These are phyloP conservation scores for Lactarius quietus DNA, from an alignment of 768 basidiomycete species.

Conservation along the genomic window DNA sequence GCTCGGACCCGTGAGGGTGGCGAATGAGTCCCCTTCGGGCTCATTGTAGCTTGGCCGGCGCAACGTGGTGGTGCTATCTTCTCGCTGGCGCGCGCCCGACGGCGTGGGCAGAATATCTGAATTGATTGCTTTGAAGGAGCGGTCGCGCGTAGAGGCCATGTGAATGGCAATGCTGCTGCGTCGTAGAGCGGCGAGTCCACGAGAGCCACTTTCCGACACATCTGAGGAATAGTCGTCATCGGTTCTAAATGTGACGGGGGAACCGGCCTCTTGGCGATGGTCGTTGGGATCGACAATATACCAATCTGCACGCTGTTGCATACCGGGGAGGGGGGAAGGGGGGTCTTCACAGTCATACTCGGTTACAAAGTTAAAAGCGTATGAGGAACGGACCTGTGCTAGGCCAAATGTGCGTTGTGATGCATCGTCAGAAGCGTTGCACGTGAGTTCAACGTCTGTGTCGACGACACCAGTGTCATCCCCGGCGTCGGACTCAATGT, in stretches of 20 bases:
- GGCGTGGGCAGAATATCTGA: not conserved
- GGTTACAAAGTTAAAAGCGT: not conserved
- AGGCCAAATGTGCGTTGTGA: conserved; percentile 12
- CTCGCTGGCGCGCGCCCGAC: conserved; percentile 9
- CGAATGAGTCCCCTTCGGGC: not conserved
- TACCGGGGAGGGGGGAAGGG: not conserved
- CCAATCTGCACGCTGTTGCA: conserved; percentile 16
- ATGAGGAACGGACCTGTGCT: conserved; percentile 10
- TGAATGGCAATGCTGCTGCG: conserved; percentile 22
- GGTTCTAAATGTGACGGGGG: conserved; percentile 21
- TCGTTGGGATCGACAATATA: conserved; percentile 17
- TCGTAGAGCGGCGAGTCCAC: conserved; percentile 12
- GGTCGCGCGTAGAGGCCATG: conserved; percentile 10
- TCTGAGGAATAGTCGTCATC: conserved; percentile 21
- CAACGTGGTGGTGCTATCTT: conserved; percentile 14
- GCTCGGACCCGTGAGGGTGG: not conserved
- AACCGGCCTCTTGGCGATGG: conserved; percentile 18
- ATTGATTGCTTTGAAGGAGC: not conserved
- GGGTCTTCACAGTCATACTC: conserved; percentile 14
- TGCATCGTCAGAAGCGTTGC: too few relatives aligned
- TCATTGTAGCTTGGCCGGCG: conserved; percentile 4
- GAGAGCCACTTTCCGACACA: conserved; percentile 17
- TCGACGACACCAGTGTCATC: not conserved
- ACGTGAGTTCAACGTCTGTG: not conserved
- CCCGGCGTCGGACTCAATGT: conserved; percentile 15